Conservation (phyloP, 495 filamentous ascomycete species). For the Xylaria longipes region DNA sequence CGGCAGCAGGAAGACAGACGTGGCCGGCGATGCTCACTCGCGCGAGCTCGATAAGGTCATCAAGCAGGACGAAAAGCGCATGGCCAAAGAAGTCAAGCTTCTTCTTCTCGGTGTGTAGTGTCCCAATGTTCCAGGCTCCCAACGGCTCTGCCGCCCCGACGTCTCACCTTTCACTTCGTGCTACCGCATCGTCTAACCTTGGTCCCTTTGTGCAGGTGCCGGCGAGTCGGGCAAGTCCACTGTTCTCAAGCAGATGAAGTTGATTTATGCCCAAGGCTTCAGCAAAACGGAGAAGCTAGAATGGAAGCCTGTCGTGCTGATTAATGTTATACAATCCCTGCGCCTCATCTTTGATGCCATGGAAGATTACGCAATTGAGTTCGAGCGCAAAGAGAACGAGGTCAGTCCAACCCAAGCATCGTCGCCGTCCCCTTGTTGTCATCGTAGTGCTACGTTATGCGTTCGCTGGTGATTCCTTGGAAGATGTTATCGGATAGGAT, state of each 20-base stretch:
- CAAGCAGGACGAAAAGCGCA: slow-evolving; percentile 80
- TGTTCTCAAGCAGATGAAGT: slow-evolving; percentile 98
- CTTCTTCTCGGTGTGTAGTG: slow-evolving; percentile 73
- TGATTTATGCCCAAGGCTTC: slow-evolving; percentile 95
- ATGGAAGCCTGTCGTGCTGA: slow-evolving; percentile 93
- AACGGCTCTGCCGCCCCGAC: slow-evolving; percentile 24
- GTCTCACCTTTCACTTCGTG: slow-evolving; percentile 33
- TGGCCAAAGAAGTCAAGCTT: slow-evolving; percentile 82
- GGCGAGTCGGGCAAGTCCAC: slow-evolving; percentile 98
- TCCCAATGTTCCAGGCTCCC: neutral
- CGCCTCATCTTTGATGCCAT: slow-evolving; percentile 92
- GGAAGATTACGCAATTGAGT: slow-evolving; percentile 80
- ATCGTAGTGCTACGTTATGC: neutral
- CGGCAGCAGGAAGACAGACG: slow-evolving; percentile 59
- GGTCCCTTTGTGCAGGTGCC: slow-evolving; percentile 67
- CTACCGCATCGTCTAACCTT: slow-evolving; percentile 36
- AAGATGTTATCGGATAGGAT: slow-evolving; percentile 23
- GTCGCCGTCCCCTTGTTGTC: neutral
- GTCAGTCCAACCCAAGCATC: slow-evolving; percentile 56
- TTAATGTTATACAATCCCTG: slow-evolving; percentile 87
- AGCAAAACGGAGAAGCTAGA: slow-evolving; percentile 89
- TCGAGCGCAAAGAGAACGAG: slow-evolving; percentile 77
- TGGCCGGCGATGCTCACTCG: slow-evolving; percentile 56
- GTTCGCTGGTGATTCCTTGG: neutral
- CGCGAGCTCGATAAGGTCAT: slow-evolving; percentile 78